A percentile compares a stretch with the other conserved stretches of the same genome.
Evolutionary conservation across 257 asterid species (phyloP).

Genomic region (Capsicum pubescens): DNA sequence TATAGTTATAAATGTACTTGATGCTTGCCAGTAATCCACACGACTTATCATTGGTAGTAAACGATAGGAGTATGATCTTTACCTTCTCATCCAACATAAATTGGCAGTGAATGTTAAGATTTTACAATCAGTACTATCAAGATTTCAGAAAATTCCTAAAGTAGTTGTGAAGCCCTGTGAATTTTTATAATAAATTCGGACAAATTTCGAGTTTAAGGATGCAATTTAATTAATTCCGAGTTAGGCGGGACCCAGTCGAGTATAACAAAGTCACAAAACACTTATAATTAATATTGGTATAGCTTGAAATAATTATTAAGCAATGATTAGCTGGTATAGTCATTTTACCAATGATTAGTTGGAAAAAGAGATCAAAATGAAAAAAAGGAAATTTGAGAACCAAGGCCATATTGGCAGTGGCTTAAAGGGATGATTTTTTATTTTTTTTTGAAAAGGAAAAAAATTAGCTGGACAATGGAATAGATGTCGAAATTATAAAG

Average conservation of each 20-base stretch:
- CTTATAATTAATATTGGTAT: background rate
- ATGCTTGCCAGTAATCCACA: constrained; percentile 3
- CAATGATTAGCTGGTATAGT: too few relatives aligned
- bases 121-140: background rate
- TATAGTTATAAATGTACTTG: background rate
- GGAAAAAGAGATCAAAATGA: too few relatives aligned
- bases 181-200: background rate
- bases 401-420: too few relatives aligned
- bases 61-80: background rate
- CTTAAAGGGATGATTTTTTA: too few relatives aligned
- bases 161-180: background rate
- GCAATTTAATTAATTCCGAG: background rate
- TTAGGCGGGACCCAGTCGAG: background rate
- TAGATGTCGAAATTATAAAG: background rate
- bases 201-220: background rate
- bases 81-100: constrained; percentile 21
- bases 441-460: too few relatives aligned
- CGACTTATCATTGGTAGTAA: background rate
- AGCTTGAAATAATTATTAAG: background rate
- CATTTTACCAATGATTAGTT: too few relatives aligned
- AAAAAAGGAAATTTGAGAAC: too few relatives aligned
- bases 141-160: constrained; percentile 4
- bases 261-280: background rate
- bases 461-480: background rate
- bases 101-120: background rate